Evolutionary conservation across 2,329 filamentous ascomycete genomes (phyloP).

Genomic region (Cladosporium sp.): DNA sequence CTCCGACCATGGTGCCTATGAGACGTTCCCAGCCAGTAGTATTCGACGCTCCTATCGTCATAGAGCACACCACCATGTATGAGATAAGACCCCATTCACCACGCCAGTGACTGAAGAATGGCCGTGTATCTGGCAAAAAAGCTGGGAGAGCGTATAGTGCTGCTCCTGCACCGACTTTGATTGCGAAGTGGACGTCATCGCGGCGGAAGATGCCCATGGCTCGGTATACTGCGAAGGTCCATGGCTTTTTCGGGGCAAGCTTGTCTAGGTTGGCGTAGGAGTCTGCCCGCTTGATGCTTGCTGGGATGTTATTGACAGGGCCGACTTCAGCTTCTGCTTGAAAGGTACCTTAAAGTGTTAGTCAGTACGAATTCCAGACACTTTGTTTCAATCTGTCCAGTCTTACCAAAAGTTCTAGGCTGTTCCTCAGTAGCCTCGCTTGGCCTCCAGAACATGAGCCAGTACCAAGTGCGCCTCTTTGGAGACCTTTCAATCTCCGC

Average conservation of each 20-base stretch:
- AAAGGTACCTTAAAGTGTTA: slow-evolving; percentile 14
- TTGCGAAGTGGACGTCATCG: slow-evolving; percentile 73
- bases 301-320: slow-evolving; percentile 26
- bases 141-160: slow-evolving; percentile 85
- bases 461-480: slow-evolving; percentile 72
- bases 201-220: slow-evolving; percentile 58
- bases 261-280: slow-evolving; percentile 31
- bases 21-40: slow-evolving; percentile 87
- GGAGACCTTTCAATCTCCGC: slow-evolving; percentile 62
- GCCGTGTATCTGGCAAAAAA: slow-evolving; percentile 76
- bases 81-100: slow-evolving; percentile 96
- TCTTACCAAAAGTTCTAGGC: slow-evolving; percentile 9
- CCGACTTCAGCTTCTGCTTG: slow-evolving; percentile 10
- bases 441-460: slow-evolving; percentile 74
- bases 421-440: background rate
- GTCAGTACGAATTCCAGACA: slow-evolving; percentile 22
- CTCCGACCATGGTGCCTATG: slow-evolving; percentile 80
- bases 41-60: slow-evolving; percentile 95
- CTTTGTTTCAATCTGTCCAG: background rate
- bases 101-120: slow-evolving; percentile 81
- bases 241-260: slow-evolving; percentile 22
- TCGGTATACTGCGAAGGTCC: slow-evolving; percentile 54
- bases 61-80: slow-evolving; percentile 97
- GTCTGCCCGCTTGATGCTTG: slow-evolving; percentile 33
- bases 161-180: slow-evolving; percentile 91